Evolutionary conservation across 1,284 basidiomycete species (phyloP).

Genomic region (Ustanciosporium gigantosporum): DNA sequence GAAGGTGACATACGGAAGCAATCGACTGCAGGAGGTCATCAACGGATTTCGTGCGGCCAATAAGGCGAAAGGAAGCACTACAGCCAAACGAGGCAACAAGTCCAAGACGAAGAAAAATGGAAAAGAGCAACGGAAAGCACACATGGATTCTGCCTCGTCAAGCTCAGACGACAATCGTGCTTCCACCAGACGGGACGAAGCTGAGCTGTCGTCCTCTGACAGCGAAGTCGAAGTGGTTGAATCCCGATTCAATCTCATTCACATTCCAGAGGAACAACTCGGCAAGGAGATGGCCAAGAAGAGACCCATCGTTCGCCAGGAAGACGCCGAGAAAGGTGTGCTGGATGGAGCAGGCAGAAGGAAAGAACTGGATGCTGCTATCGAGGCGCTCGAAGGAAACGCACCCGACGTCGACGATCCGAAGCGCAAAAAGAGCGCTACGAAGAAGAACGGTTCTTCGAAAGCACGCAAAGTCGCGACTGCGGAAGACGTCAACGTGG

Average conservation of each 20-base stretch:
- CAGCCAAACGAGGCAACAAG: neutral
- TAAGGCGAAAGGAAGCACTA: slow-evolving; percentile 1
- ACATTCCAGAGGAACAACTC: slow-evolving; percentile 39
- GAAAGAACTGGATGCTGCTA: slow-evolving; percentile 33
- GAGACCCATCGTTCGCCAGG: slow-evolving; percentile 37
- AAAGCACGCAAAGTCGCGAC: neutral
- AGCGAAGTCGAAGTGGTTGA: slow-evolving; percentile 25
- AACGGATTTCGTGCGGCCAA: slow-evolving; percentile 68
- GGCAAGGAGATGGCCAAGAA: slow-evolving; percentile 49
- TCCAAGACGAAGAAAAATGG: neutral
- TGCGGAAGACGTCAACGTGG: neutral
- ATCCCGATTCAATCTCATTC: slow-evolving; percentile 15
- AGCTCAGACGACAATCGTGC: no score
- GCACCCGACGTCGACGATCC: neutral
- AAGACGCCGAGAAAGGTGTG: neutral
- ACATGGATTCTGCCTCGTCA: neutral
- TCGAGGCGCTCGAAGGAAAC: slow-evolving; percentile 30
- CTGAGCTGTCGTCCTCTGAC: slow-evolving; percentile 4
- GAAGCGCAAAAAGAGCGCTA: neutral
- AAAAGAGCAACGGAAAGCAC: neutral
- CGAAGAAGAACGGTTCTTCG: neutral
- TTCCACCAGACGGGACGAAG: no score
- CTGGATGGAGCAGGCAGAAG: slow-evolving; percentile 2
- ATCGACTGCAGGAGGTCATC: slow-evolving; percentile 86
- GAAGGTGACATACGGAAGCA: slow-evolving; percentile 78